Base-by-base conservation (phyloP, 2,329 filamentous ascomycete genomes). In the Fusarium oxysporum region DNA sequence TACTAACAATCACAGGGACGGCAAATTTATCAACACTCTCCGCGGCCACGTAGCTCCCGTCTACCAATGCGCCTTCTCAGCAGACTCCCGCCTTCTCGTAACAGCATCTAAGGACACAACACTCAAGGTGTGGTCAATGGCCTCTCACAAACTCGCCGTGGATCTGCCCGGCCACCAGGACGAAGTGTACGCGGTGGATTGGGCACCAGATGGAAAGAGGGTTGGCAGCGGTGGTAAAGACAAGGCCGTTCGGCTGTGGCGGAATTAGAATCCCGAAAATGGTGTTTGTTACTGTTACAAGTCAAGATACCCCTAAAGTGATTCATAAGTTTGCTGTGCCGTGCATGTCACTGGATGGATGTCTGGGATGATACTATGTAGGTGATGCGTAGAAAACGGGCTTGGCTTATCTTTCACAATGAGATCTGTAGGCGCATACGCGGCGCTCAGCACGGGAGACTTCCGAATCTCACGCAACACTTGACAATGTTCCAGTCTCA, bases 221-320 rank as follows among this genome's bases (percentile, higher is more conserved):
- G 95, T 98, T 21, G 95, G 92, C 23, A 97, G 95, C 81, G 96
- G 95, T 61, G 96, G 96, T 14, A 96, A 96, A 80, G 96, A 99
- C 82, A 98, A 97, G 81, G 90, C 90, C 5, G 89, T 92, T 25
- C 85, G 90, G 73, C 81, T 92, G 45, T 93, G 91, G 91, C 86
- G 89, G 74, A 90, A 91, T 79, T 92, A 83, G 68, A 72, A 58
- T 25, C 44, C 66, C 38, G 55, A 73, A 56, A 69, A 69, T 44
- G 56, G 64, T 53, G 61, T 67, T 65, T 69, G 59, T 70, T 72
- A 50, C 58, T 73, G 38, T 62, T 56, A 66, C 59, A 63, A 70
- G 67, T 70, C 70, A 74, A 73, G 72, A 77, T 77, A 76, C 73
- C 73, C 74, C 71, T 60, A 45, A 62, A 71, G 62, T 71, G 66